Evolutionary conservation across 129 eudicot species (phyloP).

Genomic region (Sambucus nigra): DNA sequence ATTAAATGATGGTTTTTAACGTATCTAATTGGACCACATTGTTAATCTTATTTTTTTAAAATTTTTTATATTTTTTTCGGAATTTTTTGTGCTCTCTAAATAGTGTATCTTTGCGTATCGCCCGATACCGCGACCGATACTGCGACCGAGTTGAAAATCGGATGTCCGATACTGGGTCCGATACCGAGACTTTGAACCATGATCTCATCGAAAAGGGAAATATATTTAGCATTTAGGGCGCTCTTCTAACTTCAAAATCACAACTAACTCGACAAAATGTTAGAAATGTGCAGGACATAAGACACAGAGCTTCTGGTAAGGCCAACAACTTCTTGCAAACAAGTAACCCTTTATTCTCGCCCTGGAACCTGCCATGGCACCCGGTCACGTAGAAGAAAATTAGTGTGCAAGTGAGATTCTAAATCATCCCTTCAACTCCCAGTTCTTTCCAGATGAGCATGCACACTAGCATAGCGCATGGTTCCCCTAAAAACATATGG

Average conservation of each 20-base stretch:
- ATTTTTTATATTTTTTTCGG: too few relatives aligned
- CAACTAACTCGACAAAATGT: constrained; percentile 65
- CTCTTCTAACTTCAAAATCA: constrained; percentile 77
- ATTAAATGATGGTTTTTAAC: too few relatives aligned
- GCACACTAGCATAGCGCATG: constrained; percentile 90
- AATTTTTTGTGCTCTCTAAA: too few relatives aligned
- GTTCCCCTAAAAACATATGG: constrained; percentile 95
- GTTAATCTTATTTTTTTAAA: too few relatives aligned
- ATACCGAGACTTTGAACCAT: constrained; percentile 83
- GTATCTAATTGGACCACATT: too few relatives aligned
- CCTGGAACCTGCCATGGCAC: constrained; percentile 97
- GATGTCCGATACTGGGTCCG: too few relatives aligned
- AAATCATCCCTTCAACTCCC: constrained; percentile 93
- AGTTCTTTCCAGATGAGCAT: constrained; percentile 94
- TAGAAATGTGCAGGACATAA: constrained; percentile 70
- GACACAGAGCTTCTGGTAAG: constrained; percentile 74
- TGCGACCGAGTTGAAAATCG: too few relatives aligned
- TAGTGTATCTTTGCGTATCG: too few relatives aligned
- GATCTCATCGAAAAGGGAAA: constrained; percentile 79
- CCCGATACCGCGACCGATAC: too few relatives aligned
- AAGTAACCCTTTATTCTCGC: constrained; percentile 80
- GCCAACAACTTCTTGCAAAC: constrained; percentile 94
- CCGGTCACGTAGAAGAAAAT: constrained; percentile 74
- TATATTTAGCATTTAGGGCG: constrained; percentile 73
- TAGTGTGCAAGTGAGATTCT: constrained; percentile 88